Evolutionary conservation across 116 monocot species (phyloP).

Genomic region (Posidonia oceanica): DNA sequence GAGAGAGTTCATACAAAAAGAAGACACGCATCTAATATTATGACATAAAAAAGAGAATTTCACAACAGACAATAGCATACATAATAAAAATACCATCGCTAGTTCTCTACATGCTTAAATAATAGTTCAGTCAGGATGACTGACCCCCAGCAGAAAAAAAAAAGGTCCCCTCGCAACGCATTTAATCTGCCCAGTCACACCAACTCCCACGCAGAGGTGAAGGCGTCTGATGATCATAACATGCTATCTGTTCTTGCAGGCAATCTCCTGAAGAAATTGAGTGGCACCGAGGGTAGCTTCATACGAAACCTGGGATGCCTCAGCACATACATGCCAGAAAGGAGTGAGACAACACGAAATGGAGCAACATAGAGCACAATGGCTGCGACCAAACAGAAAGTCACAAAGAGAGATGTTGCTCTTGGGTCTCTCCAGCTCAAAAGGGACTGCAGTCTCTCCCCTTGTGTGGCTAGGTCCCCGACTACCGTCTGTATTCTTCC

Average conservation of each 20-base stretch:
- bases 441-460: constrained; percentile 45
- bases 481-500: constrained; percentile 65
- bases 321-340: constrained; percentile 30
- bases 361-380: constrained; percentile 61
- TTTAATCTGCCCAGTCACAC: no score
- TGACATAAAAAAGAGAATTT: no score
- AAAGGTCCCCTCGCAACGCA: no score
- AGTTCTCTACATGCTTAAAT: no score
- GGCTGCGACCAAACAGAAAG: constrained; percentile 51
- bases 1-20: no score
- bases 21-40: no score
- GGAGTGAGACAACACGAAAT: constrained; percentile 31
- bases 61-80: no score
- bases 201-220: no score
- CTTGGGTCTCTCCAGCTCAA: constrained; percentile 66
- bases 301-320: constrained; percentile 55
- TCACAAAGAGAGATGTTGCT: constrained; percentile 47
- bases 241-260: constrained; percentile 60
- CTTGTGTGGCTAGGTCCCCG: constrained; percentile 63
- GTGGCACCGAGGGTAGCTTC: constrained; percentile 42
- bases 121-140: no score
- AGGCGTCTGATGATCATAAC: constrained; percentile 15
- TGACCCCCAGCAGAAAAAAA: no score
- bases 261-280: constrained; percentile 61
- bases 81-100: no score